Base-by-base conservation (phyloP, 441 rosid species). In the Capsella rubella region DNA sequence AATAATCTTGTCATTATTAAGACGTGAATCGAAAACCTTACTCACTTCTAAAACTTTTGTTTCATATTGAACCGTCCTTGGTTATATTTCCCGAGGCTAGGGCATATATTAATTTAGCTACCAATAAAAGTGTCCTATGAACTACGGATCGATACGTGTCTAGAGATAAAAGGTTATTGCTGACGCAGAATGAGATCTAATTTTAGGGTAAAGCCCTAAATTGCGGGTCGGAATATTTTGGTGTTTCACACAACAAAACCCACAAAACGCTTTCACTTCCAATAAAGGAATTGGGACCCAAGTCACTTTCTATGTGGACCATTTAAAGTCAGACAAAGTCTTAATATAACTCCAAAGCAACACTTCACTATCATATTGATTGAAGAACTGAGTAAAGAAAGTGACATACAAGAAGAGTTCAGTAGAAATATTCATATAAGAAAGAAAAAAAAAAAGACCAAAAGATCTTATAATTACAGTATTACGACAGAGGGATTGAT, bases 391-490 rank as follows among this genome's bases (percentile, higher is more conserved):
- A 66, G 69, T 42, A 62, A 46, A 27, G 37, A 77, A 57, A 77
- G 31, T 50, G 71, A 63, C 67, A 47, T 39, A 47, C 4, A 31
- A 21, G 25, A 21, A 21, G 39, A 27, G 8, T 49, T 34, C 5
- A 42, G 56, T 64, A 71, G 42, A 60, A 78, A 72, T 60, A 71
- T 71, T 58, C 74, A 78, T 78, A 61, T 60, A 61, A 61, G 28
- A 6, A 34, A 34, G 2, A 34, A 32, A 6, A 29, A 29, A 32
- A 42, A 75, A 71, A 50, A 71, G 72, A 67, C 60, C 81, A 61
- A 78, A 73, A 54, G 78, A 78, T 78, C 74, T 78, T 78, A 78
- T 78, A 78, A 73, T 78, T 78, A 78, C 81, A 78, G 78, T 73
- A 73, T 73, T 62, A 63, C 61, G 43, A 73, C 74, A 67, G 28